Evolutionary conservation across 2,329 filamentous ascomycete species (phyloP).

Genomic region (Coleophoma cylindrospora): DNA sequence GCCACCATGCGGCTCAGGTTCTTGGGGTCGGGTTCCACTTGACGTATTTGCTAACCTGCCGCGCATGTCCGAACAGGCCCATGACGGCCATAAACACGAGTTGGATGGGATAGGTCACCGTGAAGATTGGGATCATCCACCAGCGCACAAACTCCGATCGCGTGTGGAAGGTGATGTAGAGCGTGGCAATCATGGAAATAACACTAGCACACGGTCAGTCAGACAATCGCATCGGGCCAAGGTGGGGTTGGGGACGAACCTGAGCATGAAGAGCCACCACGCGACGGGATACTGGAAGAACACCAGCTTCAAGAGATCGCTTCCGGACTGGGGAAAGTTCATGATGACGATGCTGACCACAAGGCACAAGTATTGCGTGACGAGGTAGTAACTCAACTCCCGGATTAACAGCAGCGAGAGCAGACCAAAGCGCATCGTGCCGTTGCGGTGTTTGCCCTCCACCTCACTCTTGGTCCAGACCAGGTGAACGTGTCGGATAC

Average conservation of each 20-base stretch:
- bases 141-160: slow-evolving; percentile 38
- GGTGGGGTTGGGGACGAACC: slow-evolving; percentile 23
- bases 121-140: slow-evolving; percentile 36
- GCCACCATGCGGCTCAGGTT: slow-evolving; percentile 3
- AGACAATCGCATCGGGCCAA: not conserved
- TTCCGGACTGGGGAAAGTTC: slow-evolving; percentile 33
- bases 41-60: slow-evolving; percentile 38
- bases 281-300: slow-evolving; percentile 43
- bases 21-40: slow-evolving; percentile 40
- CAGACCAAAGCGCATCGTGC: slow-evolving; percentile 36
- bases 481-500: slow-evolving; percentile 34
- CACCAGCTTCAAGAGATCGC: slow-evolving; percentile 32
- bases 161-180: slow-evolving; percentile 39
- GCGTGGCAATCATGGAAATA: slow-evolving; percentile 35
- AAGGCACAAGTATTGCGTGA: slow-evolving; percentile 41
- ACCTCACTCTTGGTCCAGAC: slow-evolving; percentile 33
- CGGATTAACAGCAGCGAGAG: slow-evolving; percentile 39
- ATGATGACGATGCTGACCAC: slow-evolving; percentile 38
- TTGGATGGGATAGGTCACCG: slow-evolving; percentile 36
- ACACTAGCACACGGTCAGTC: slow-evolving; percentile 21
- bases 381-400: slow-evolving; percentile 41
- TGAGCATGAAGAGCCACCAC: slow-evolving; percentile 39
- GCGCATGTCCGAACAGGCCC: slow-evolving; percentile 40
- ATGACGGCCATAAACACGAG: slow-evolving; percentile 37
- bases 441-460: slow-evolving; percentile 27